These are phyloP conservation scores for Chlamydomonas schloesseri DNA, from an alignment of 139 green algal species.

Conservation along the genomic window DNA sequence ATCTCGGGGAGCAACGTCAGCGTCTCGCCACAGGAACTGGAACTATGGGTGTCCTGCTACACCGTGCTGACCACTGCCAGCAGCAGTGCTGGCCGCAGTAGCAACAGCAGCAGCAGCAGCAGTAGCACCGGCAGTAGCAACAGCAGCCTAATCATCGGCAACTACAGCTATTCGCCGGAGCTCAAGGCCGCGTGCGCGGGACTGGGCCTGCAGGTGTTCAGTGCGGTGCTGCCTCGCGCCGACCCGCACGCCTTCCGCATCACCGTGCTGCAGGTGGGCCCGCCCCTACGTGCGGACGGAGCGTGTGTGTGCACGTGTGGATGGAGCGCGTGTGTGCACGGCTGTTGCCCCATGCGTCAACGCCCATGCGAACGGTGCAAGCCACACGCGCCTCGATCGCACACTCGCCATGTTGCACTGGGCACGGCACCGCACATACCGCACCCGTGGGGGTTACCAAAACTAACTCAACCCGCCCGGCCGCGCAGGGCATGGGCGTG, in stretches of 20 bases:
- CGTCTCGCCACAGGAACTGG: slow-evolving; percentile 22
- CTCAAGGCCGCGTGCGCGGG: background rate
- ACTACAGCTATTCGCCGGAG: background rate
- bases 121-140: background rate
- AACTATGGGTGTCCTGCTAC: slow-evolving; percentile 20
- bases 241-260: background rate
- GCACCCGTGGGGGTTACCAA: no score
- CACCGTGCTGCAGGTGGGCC: background rate
- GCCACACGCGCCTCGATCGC: no score
- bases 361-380: no score
- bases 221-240: background rate
- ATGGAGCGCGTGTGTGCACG: no score
- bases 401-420: no score
- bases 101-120: background rate
- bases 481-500: slow-evolving; percentile 32
- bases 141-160: background rate
- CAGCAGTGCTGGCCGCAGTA: background rate
- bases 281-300: no score
- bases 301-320: no score
- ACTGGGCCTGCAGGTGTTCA: slow-evolving; percentile 12
- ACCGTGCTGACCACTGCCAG: background rate
- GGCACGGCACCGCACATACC: no score
- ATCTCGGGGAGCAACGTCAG: background rate
- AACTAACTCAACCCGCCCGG: no score
- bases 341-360: no score